Evolutionary conservation across 345 rosid genomes (phyloP), one percentile per base, ranked within the genome.

Genomic region (Arabis hirsuta): DNA sequence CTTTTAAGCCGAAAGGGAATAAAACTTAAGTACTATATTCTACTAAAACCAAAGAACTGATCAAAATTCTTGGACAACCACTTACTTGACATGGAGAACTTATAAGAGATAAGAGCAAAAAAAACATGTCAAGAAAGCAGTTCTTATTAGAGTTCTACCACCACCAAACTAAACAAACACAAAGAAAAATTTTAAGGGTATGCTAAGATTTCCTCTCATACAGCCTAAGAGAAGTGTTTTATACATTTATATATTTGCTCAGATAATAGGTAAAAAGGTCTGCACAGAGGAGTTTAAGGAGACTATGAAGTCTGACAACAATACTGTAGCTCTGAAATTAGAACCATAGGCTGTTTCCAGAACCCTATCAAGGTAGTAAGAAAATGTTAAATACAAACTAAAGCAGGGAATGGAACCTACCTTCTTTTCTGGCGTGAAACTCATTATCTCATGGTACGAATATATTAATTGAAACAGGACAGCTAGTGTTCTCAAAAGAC

Each of bases 371-470:
- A 58, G 38, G 58, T 12, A 46, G 62, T 51, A 54, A 57, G 24
- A 31, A 45, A 56, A 68, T 46, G 50, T 54, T 14, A 29, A 4
- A 69, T 55, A 61, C 65, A 51, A 66, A 41, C 22, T 45, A 69
- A 22, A 31, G 54, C 56, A 71, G 76, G 74, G 64, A 76, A 26
- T 51, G 31, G 74, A 69, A 34, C 39, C 62, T 41, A 92, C 97
- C 97, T 82, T 76, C 51, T 79, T 69, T 76, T 91, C 88, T 63
- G 83, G 81, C 78, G 72, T 76, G 72, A 88, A 90, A 84, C 80
- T 82, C 99, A 92, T 87, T 78, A 96, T 92, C 82, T 88, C 85
- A 81, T 88, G 81, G 84, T 88, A 92, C 38, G 97, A 88, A 73
- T 90, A 87, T 84, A 96, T 88, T 80, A 90, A 79, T 80, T 87